phyloP scores from a whole-genome alignment of 805 yeast genomes.

The Wickerhamiella kurtzmanii region DNA sequence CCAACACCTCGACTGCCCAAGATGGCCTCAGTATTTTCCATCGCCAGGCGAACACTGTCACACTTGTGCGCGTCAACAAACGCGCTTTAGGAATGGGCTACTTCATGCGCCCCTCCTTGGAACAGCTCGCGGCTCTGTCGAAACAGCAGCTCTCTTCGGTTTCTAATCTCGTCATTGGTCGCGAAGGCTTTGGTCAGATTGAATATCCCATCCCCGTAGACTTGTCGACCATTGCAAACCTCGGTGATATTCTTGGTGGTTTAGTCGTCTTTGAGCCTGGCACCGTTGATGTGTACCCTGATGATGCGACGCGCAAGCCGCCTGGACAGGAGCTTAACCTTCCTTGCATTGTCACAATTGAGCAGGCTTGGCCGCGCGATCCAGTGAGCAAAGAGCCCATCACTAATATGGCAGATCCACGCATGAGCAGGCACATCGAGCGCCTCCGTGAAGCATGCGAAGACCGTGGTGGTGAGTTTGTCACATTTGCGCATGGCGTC shows the following conservation, averaged over 20 bases:
- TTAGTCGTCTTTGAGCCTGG: constrained; percentile 48
- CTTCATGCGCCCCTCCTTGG: constrained; percentile 63
- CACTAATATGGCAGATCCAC: constrained; percentile 55
- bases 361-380: constrained; percentile 61
- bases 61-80: constrained; percentile 17
- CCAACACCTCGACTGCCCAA: neutral
- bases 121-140: constrained; percentile 42
- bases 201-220: constrained; percentile 68
- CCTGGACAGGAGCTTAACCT: constrained; percentile 67
- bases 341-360: constrained; percentile 57
- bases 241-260: constrained; percentile 51
- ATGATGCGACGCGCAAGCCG: constrained; percentile 39
- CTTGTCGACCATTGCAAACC: constrained; percentile 44
- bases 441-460: constrained; percentile 34
- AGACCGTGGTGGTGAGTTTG: constrained; percentile 58
- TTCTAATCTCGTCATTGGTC: constrained; percentile 54
- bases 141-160: constrained; percentile 48
- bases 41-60: constrained; percentile 11
- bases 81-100: constrained; percentile 38
- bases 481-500: constrained; percentile 56
- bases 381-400: constrained; percentile 41
- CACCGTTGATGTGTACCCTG: constrained; percentile 57
- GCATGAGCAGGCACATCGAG: constrained; percentile 38
- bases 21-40: constrained; percentile 7
- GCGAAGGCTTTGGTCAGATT: constrained; percentile 54